phyloP scores from a whole-genome alignment of 2,329 filamentous ascomycete genomes.

The Keithomyces neogunnii region DNA sequence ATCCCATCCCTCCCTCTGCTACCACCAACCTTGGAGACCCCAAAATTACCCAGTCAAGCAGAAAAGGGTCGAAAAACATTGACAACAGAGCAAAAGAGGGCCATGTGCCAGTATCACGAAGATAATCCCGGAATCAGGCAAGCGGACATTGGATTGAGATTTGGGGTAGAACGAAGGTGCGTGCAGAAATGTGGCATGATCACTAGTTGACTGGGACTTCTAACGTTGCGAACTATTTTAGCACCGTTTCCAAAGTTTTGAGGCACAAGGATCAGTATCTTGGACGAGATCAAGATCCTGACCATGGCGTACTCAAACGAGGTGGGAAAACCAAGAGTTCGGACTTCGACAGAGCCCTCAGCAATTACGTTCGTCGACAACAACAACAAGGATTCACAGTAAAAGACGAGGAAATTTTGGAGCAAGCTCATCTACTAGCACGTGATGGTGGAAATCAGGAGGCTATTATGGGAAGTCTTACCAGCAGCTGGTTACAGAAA shows the following conservation, averaged over 20 bases:
- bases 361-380: conserved; percentile 78
- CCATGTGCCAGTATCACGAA: conserved; percentile 91
- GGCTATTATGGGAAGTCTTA: conserved; percentile 61
- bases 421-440: conserved; percentile 77
- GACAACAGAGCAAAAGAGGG: conserved; percentile 80
- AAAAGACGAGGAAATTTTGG: conserved; percentile 72
- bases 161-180: conserved; percentile 96
- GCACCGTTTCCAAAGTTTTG: conserved; percentile 97
- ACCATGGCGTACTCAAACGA: conserved; percentile 52
- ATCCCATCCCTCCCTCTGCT: conserved; percentile 47
- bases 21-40: conserved; percentile 31
- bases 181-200: conserved; percentile 9
- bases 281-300: conserved; percentile 67
- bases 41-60: conserved; percentile 23
- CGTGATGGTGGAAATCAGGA: conserved; percentile 61
- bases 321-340: conserved; percentile 73
- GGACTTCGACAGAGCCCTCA: conserved; percentile 84
- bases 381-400: conserved; percentile 67
- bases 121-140: conserved; percentile 88
- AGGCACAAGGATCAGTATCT: conserved; percentile 93
- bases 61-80: conserved; percentile 74
- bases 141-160: conserved; percentile 90
- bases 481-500: conserved; percentile 77
- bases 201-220: neutral
- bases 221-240: conserved; percentile 28